These are phyloP conservation scores for Acanthamoeba lenticulata DNA, from an alignment of 208 protist genomes.

Conservation along the genomic window DNA sequence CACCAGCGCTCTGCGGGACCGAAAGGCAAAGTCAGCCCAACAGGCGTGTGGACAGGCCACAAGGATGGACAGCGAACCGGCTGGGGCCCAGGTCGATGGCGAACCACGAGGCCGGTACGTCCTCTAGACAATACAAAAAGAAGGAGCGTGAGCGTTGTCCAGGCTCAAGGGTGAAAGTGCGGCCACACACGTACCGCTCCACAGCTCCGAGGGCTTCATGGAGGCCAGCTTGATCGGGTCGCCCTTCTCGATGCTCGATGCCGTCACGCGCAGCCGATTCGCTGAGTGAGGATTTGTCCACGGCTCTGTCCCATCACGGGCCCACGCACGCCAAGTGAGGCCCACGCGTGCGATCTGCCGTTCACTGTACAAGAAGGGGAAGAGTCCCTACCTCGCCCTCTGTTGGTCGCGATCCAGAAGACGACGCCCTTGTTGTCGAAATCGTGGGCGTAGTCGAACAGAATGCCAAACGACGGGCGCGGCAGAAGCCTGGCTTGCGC, in stretches of 20 bases:
- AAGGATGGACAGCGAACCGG: background rate
- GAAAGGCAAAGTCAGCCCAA: background rate
- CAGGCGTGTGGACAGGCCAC: background rate
- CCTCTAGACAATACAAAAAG: background rate
- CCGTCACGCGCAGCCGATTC: conserved; percentile 56
- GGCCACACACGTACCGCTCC: background rate
- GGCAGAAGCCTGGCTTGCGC: background rate
- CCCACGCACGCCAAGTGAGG: too few relatives aligned
- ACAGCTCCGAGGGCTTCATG: background rate
- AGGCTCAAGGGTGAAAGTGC: background rate
- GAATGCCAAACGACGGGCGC: background rate
- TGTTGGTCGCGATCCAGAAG: conserved; percentile 68
- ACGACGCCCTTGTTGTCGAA: conserved; percentile 78
- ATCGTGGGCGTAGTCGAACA: conserved; percentile 72
- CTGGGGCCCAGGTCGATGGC: conserved; percentile 71
- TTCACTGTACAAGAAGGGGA: background rate
- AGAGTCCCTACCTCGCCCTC: background rate
- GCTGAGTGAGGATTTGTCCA: background rate
- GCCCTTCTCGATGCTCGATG: conserved; percentile 45
- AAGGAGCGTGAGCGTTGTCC: background rate
- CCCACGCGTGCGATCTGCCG: too few relatives aligned
- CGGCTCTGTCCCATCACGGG: too few relatives aligned
- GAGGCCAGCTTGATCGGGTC: conserved; percentile 29
- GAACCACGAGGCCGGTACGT: conserved; percentile 74
- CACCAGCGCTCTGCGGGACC: background rate